Evolutionary conservation across 1,284 basidiomycete genomes (phyloP), one percentile per base, ranked within the genome.

Genomic region (Leucoagaricus sp.): DNA sequence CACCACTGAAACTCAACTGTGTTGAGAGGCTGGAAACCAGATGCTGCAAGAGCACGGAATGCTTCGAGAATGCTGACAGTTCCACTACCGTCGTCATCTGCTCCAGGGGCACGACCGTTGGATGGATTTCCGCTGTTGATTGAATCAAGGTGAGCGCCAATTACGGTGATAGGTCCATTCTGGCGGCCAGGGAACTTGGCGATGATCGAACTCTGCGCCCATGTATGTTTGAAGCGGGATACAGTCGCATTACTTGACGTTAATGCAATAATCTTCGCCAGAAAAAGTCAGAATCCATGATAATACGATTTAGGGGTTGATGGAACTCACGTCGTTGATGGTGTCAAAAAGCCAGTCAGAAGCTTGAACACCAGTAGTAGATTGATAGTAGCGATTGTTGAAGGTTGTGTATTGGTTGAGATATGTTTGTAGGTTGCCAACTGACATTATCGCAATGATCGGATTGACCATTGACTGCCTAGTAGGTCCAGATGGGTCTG

Each of bases 1-100:
- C 78, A 67, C 74, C 78, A 87, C 70, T 86, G 83, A 67, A 86
- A 82, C 66, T 87, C 84, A 57, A 87, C 75, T 1, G 82, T 76
- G 10, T 63, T 67, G 1, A 71, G 65, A 1, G 84, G 83, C 15
- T 70, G 68, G 71, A 77, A 86, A 42, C 74, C 72, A 21, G 72
- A 65, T 8, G 67, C 64, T 25, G 79, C 69, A 23, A 88, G 75
- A 2, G 76, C 77, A 17, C 78, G 74, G 68, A 85, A 77, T 4
- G 80, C 78, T 63, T 84, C 82, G 29, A 88, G 68, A 25, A 82
- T 74, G 15, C 83, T 83, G 28, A 83, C 83, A 2, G 81, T 81
- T 6, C 85, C 86, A 13, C 79, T 80, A 17, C 60, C 84, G 64
- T 86, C 82, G 60, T 69, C 59, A 63, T 68, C 61, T n/a, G 69